These are phyloP conservation scores for Auriscalpium vulgare DNA, from an alignment of 768 basidiomycete species.

Conservation along the genomic window DNA sequence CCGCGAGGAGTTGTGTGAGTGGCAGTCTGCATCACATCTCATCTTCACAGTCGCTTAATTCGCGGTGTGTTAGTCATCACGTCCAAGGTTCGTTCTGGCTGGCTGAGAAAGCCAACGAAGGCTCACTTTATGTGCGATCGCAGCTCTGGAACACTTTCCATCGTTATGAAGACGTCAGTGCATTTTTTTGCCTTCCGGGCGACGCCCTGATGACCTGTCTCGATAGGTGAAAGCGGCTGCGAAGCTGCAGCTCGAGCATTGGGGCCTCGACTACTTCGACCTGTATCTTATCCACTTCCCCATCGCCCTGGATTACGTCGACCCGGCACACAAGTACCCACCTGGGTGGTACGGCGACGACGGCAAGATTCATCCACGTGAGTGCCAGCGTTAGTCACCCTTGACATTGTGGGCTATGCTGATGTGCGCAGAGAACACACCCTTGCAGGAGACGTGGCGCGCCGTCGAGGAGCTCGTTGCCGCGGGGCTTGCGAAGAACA, in stretches of 20 bases:
- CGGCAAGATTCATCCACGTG: conserved; percentile 54
- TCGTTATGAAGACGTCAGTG: conserved; percentile 59
- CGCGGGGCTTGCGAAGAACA: conserved; percentile 62
- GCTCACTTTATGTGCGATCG: not conserved
- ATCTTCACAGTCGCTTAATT: not conserved
- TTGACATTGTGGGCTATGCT: too few species aligned
- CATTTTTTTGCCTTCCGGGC: not conserved
- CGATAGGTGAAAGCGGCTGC: conserved; percentile 43
- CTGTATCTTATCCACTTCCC: conserved; percentile 84
- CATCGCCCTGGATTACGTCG: conserved; percentile 72
- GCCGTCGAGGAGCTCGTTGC: conserved; percentile 78
- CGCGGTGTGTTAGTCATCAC: conserved; percentile 53
- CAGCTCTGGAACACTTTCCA: conserved; percentile 90
- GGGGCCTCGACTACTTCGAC: conserved; percentile 84
- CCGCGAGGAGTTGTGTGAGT: conserved; percentile 79
- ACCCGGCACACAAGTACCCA: conserved; percentile 68
- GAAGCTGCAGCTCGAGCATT: conserved; percentile 65
- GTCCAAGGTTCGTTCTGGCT: conserved; percentile 50
- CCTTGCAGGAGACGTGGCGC: conserved; percentile 77
- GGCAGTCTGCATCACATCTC: not conserved
- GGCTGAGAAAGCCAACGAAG: too few species aligned
- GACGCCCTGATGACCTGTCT: not conserved
- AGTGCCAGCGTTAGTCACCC: conserved; percentile 11
- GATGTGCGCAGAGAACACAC: conserved; percentile 42
- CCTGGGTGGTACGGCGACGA: conserved; percentile 79